Evolutionary conservation across 768 basidiomycete genomes (phyloP).

Genomic region (Pilatotrama ljubarskyi): DNA sequence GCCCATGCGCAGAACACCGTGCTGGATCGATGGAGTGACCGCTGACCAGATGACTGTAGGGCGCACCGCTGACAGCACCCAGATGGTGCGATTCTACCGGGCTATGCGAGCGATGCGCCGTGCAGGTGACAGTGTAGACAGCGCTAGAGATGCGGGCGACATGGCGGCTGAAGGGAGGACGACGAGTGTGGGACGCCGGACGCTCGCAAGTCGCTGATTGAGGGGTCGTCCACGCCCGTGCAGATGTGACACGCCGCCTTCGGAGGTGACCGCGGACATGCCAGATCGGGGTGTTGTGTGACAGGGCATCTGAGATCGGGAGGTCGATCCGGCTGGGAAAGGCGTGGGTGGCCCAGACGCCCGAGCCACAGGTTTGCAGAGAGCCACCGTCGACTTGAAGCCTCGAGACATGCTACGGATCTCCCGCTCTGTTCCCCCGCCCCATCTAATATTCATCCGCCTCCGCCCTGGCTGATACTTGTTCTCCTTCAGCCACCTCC

Average conservation of each 20-base stretch:
- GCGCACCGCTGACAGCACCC: background rate
- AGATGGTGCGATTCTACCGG: background rate
- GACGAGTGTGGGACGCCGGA: background rate
- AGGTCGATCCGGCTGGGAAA: background rate
- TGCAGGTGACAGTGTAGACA: background rate
- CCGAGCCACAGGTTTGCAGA: background rate
- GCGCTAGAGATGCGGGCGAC: background rate
- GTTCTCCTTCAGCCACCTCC: background rate
- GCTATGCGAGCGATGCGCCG: background rate
- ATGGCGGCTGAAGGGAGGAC: background rate
- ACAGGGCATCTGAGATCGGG: constrained; percentile 1
- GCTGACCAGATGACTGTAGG: background rate
- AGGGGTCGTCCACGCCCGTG: background rate
- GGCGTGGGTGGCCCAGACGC: background rate
- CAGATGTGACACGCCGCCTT: background rate
- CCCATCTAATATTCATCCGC: constrained; percentile 6
- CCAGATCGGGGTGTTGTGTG: background rate
- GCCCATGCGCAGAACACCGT: background rate
- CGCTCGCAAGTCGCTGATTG: background rate
- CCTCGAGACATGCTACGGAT: constrained; percentile 7
- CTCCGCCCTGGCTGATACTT: background rate
- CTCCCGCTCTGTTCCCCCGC: constrained; percentile 2
- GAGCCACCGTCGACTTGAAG: background rate
- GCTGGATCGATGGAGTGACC: constrained; percentile 4
- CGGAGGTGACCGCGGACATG: constrained; percentile 1